phyloP scores from a whole-genome alignment of 2,329 filamentous ascomycete genomes.

The Phialemonium atrogriseum region DNA sequence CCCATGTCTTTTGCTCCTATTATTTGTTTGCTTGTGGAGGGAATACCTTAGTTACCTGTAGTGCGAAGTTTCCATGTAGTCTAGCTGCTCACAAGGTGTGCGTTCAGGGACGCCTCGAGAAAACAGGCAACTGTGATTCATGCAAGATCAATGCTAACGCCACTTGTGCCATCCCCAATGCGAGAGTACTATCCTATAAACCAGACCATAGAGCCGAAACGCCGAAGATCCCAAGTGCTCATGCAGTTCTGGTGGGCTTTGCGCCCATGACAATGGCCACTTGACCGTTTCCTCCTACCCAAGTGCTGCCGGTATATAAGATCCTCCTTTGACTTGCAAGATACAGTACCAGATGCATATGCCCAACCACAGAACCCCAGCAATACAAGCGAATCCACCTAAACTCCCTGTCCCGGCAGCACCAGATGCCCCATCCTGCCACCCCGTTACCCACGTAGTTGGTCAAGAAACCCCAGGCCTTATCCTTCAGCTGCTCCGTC shows the following conservation, averaged over 20 bases:
- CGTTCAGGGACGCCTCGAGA: too few species aligned
- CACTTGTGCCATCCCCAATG: too few species aligned
- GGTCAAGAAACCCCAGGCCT: conserved; percentile 54
- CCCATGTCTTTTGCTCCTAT: too few species aligned
- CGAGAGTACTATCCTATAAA: too few species aligned
- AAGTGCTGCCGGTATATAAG: conserved; percentile 47
- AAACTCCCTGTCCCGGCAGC: conserved; percentile 34
- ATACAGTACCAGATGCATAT: conserved; percentile 69
- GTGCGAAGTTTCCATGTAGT: too few species aligned
- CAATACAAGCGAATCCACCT: conserved; percentile 59
- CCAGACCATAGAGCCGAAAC: too few species aligned
- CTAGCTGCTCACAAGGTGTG: too few species aligned
- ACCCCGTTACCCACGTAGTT: conserved; percentile 50
- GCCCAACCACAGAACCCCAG: conserved; percentile 65
- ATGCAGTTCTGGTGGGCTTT: conserved; percentile 5
- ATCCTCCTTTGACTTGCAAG: conserved; percentile 59
- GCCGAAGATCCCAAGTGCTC: neutral
- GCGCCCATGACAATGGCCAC: conserved; percentile 36
- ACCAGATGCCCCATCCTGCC: conserved; percentile 62
- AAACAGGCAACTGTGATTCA: too few species aligned
- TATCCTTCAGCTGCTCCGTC: conserved; percentile 35
- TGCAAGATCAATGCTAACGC: too few species aligned
- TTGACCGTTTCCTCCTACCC: conserved; percentile 57
- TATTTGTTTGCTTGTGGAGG: too few species aligned
- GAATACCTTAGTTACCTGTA: too few species aligned